Conservation (phyloP, 2,329 filamentous ascomycete species). For the Parastagonospora nodorum region DNA sequence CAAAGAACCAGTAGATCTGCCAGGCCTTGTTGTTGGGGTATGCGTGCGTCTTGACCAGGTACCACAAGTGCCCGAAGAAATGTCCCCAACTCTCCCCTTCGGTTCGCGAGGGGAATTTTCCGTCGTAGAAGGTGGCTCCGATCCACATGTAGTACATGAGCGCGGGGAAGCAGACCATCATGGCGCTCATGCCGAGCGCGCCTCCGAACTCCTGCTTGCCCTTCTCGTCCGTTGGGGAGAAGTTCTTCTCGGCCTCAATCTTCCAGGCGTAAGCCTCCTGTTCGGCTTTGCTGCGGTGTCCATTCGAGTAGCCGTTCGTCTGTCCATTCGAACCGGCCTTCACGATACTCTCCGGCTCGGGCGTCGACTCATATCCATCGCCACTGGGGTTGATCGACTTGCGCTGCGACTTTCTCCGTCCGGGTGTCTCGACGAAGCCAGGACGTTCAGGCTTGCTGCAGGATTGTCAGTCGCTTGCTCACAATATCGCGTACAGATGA, state of each 20-base stretch:
- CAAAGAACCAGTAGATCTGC: constrained; percentile 93
- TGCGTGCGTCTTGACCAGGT: constrained; percentile 80
- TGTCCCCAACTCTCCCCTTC: constrained; percentile 70
- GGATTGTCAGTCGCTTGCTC: constrained; percentile 25
- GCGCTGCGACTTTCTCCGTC: constrained; percentile 49
- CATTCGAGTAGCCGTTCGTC: constrained; percentile 38
- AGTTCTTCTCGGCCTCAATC: constrained; percentile 45
- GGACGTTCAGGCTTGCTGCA: constrained; percentile 48
- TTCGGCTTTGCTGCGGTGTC: constrained; percentile 21
- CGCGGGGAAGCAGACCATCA: constrained; percentile 92
- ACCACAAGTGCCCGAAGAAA: constrained; percentile 72
- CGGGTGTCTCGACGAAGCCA: constrained; percentile 57
- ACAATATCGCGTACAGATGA: neutral
- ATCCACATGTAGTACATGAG: constrained; percentile 99
- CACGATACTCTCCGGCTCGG: constrained; percentile 36
- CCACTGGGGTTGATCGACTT: constrained; percentile 43
- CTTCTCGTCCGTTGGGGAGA: constrained; percentile 48
- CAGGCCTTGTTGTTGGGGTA: constrained; percentile 84
- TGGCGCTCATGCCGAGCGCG: constrained; percentile 73
- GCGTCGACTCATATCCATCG: constrained; percentile 42
- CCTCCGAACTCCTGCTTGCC: constrained; percentile 83
- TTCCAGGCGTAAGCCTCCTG: constrained; percentile 16
- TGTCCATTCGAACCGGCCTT: constrained; percentile 6
- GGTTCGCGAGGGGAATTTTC: constrained; percentile 72
- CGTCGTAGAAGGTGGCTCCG: constrained; percentile 89